These are phyloP conservation scores for Sphaerosporella brunnea DNA, from an alignment of 495 filamentous ascomycete genomes.

Conservation along the genomic window DNA sequence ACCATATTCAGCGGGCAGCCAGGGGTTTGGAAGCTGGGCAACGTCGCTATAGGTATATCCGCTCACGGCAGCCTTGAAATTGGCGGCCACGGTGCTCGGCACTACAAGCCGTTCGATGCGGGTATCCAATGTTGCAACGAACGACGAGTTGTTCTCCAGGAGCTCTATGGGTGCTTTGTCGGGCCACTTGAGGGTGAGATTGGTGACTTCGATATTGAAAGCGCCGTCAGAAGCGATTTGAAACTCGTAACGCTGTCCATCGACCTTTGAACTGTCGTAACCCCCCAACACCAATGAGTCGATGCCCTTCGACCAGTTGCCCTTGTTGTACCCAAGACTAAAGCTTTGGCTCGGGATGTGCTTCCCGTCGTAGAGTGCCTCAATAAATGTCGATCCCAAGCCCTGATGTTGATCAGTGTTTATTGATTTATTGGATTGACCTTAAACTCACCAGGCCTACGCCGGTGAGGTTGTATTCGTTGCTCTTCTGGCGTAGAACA, in stretches of 20 bases:
- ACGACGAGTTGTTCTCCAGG: neutral
- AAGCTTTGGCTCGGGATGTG: neutral
- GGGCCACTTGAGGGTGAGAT: neutral
- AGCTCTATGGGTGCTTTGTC: neutral
- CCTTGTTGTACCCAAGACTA: neutral
- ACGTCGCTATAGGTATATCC: neutral
- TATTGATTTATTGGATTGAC: neutral
- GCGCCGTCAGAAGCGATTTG: neutral
- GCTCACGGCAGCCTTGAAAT: neutral
- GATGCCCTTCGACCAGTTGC: neutral
- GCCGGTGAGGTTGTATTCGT: neutral
- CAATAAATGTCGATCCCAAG: neutral
- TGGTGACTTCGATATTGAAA: neutral
- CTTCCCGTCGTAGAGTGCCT: neutral
- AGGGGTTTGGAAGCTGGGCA: neutral
- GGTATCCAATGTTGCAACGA: neutral
- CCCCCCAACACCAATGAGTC: neutral
- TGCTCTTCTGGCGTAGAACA: neutral
- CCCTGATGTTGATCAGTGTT: neutral
- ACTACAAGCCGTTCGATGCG: neutral
- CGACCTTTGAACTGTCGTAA: neutral
- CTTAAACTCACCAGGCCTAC: neutral
- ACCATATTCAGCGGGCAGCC: neutral
- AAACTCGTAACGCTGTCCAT: neutral
- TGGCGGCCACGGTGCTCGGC: neutral